Conservation (phyloP, 768 basidiomycete genomes). For the Hemileccinum impolitum region DNA sequence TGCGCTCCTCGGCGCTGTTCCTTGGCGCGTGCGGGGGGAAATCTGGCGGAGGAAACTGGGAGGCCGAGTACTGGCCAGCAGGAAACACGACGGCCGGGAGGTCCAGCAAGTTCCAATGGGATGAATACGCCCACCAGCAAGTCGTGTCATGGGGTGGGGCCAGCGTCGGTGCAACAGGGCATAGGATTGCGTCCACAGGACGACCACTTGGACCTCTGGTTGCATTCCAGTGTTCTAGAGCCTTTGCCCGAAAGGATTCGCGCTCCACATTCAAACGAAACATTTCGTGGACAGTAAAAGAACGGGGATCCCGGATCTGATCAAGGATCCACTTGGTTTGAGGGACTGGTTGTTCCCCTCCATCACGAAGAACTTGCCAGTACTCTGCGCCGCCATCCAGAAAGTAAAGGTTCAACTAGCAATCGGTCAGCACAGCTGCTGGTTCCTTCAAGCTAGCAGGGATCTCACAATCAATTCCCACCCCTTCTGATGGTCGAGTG, state of each 20-base stretch:
- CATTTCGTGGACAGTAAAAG: slow-evolving; percentile 40
- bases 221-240: slow-evolving; percentile 45
- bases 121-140: slow-evolving; percentile 49
- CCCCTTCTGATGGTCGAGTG: slow-evolving; percentile 41
- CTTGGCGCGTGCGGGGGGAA: slow-evolving; percentile 26
- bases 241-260: slow-evolving; percentile 38
- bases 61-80: slow-evolving; percentile 35
- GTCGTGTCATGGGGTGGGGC: slow-evolving; percentile 48
- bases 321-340: slow-evolving; percentile 43
- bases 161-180: slow-evolving; percentile 44
- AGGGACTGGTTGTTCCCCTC: slow-evolving; percentile 37
- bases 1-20: slow-evolving; percentile 34
- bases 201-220: slow-evolving; percentile 37
- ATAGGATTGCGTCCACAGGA: slow-evolving; percentile 46
- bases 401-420: slow-evolving; percentile 45
- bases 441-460: no score
- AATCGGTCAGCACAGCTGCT: background rate
- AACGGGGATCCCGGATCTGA: slow-evolving; percentile 35
- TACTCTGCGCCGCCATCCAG: slow-evolving; percentile 49
- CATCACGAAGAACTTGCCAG: slow-evolving; percentile 32
- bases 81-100: slow-evolving; percentile 48
- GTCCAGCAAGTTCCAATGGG: slow-evolving; percentile 53
- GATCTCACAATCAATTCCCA: slow-evolving; percentile 45
- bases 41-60: slow-evolving; percentile 9
- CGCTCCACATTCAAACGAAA: slow-evolving; percentile 45